Percentiles rank a stretch among this genome's conserved stretches.
Conservation (phyloP, 345 rosid genomes). For the Lepidium aucheri region DNA sequence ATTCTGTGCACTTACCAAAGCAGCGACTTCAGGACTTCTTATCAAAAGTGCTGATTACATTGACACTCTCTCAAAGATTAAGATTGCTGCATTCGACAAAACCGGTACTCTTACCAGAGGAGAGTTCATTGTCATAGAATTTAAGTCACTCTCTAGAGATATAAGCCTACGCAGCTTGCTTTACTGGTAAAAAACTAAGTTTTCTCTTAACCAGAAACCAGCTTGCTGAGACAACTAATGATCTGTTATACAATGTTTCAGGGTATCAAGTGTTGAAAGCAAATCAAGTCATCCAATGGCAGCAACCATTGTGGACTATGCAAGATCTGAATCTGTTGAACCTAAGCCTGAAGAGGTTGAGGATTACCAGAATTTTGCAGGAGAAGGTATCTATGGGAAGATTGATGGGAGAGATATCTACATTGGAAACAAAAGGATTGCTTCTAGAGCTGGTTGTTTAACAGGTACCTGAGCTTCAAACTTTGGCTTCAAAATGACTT, state of each 20-base stretch:
- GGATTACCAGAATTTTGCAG: constrained; percentile 62
- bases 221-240: not conserved
- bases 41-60: constrained; percentile 83
- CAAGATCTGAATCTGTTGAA: constrained; percentile 42
- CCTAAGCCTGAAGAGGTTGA: constrained; percentile 60
- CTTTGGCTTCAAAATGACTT: not conserved
- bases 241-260: constrained; percentile 12
- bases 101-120: constrained; percentile 91
- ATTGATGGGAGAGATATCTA: constrained; percentile 61
- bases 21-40: constrained; percentile 75
- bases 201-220: not conserved
- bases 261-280: constrained; percentile 95
- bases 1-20: constrained; percentile 84
- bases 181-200: constrained; percentile 45
- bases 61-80: constrained; percentile 66
- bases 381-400: constrained; percentile 81
- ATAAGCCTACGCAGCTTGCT: constrained; percentile 44
- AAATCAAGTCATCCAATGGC: constrained; percentile 98
- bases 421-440: constrained; percentile 73
- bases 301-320: constrained; percentile 56
- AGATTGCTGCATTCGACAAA: constrained; percentile 72
- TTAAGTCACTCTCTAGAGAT: constrained; percentile 40
- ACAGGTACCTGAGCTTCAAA: constrained; percentile 30
- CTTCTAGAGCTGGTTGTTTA: constrained; percentile 47
- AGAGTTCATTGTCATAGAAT: constrained; percentile 65